A percentile compares a stretch with the other conserved stretches of the same genome.
These are phyloP conservation scores for Seiridium unicorne DNA, from an alignment of 2,329 filamentous ascomycete genomes.

Conservation along the genomic window DNA sequence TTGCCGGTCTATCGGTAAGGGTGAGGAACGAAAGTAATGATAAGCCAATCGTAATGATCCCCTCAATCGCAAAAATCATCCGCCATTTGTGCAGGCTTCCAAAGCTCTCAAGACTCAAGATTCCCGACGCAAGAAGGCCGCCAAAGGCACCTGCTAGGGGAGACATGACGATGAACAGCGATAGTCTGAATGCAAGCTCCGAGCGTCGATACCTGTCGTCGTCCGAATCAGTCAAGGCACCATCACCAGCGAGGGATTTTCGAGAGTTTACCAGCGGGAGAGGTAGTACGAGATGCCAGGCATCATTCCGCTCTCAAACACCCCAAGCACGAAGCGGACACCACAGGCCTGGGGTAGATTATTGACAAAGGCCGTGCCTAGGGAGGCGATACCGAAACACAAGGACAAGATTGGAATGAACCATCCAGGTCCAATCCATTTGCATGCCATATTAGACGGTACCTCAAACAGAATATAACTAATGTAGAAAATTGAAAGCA, in stretches of 20 bases:
- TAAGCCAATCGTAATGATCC: conserved; percentile 52
- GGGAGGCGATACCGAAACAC: conserved; percentile 61
- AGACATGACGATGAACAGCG: conserved; percentile 69
- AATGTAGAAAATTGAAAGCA: conserved; percentile 70
- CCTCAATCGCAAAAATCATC: conserved; percentile 34
- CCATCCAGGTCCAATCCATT: conserved; percentile 70
- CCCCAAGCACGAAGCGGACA: conserved; percentile 65
- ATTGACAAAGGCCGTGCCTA: conserved; percentile 65
- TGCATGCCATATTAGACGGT: conserved; percentile 66
- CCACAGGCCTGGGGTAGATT: conserved; percentile 50
- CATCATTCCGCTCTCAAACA: conserved; percentile 73
- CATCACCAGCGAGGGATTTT: no score
- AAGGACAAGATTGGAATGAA: conserved; percentile 64
- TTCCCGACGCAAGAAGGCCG: conserved; percentile 63
- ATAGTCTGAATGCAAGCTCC: conserved; percentile 65
- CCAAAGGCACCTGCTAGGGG: conserved; percentile 71
- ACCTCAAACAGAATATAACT: conserved; percentile 74
- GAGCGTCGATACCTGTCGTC: conserved; percentile 43
- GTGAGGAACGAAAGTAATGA: conserved; percentile 61
- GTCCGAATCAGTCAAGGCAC: no score
- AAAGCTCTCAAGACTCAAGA: conserved; percentile 59
- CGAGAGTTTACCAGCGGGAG: conserved; percentile 51
- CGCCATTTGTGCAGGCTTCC: conserved; percentile 25
- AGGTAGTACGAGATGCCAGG: conserved; percentile 75
- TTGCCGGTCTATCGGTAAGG: conserved; percentile 67